Conservation (phyloP, 345 rosid species). For the Toxicodendron radicans region DNA sequence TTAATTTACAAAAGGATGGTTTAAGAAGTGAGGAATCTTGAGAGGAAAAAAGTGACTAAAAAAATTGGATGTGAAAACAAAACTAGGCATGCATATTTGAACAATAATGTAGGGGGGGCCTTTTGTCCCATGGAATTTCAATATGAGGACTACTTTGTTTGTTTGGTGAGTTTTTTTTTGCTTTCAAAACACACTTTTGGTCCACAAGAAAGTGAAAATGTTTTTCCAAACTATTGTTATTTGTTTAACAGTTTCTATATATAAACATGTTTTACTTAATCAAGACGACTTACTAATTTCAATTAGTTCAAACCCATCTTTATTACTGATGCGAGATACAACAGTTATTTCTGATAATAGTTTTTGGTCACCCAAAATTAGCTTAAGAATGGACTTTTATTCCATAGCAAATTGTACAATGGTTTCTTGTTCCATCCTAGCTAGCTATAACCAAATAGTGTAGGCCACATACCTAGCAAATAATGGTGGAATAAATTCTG, state of each 20-base stretch:
- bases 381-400: not conserved
- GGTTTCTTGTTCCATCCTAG: too few relatives aligned
- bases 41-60: not conserved
- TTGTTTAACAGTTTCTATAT: too few relatives aligned
- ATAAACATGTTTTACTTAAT: not conserved
- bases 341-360: not conserved
- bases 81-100: too few relatives aligned
- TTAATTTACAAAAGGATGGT: constrained; percentile 25
- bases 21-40: constrained; percentile 30
- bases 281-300: not conserved
- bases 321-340: not conserved
- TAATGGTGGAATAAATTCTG: too few relatives aligned
- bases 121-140: not conserved
- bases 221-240: not conserved
- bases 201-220: not conserved
- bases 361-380: not conserved
- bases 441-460: too few relatives aligned
- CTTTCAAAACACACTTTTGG: not conserved
- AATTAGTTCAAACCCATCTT: not conserved
- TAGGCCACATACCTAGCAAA: too few relatives aligned
- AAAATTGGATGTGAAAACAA: not conserved
- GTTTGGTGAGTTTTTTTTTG: not conserved
- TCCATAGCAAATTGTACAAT: not conserved
- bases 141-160: not conserved
- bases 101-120: not conserved